phyloP scores from a whole-genome alignment of 2,329 filamentous ascomycete genomes.

The Fusarium phyllophilum region DNA sequence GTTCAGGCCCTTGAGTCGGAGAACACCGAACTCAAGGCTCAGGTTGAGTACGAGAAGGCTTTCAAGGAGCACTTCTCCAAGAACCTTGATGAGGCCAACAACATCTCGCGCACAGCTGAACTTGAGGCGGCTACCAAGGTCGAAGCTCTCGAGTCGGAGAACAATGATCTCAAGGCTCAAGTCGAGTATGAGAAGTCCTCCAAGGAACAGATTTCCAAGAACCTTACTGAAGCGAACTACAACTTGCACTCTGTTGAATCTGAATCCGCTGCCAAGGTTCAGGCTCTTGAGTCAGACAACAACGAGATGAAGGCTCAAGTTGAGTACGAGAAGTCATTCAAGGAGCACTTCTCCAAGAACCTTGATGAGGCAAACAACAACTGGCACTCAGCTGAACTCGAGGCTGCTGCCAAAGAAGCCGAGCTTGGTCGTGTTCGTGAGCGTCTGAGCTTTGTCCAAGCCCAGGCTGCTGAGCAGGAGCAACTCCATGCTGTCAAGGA shows the following conservation, averaged over 20 bases:
- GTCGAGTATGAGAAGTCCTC: rapidly evolving
- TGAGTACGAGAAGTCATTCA: neutral
- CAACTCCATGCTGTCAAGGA: neutral
- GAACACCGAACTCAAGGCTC: neutral
- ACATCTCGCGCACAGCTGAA: neutral
- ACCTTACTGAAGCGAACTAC: rapidly evolving
- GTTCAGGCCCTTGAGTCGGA: neutral
- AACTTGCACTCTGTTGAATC: neutral
- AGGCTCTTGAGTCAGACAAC: neutral
- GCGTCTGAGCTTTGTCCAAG: neutral
- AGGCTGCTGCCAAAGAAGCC: neutral
- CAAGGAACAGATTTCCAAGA: rapidly evolving
- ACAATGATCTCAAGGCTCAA: neutral
- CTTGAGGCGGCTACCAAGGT: neutral
- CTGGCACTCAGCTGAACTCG: neutral
- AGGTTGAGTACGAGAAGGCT: neutral
- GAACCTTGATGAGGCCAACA: neutral
- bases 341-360: neutral
- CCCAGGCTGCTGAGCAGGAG: neutral
- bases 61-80: neutral
- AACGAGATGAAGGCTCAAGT: neutral
- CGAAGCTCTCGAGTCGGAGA: neutral
- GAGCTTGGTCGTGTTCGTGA: neutral
- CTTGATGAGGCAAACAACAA: neutral
- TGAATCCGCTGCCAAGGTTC: neutral